Evolutionary conservation across 345 rosid species (phyloP).

Genomic region (Hibiscus syriacus): DNA sequence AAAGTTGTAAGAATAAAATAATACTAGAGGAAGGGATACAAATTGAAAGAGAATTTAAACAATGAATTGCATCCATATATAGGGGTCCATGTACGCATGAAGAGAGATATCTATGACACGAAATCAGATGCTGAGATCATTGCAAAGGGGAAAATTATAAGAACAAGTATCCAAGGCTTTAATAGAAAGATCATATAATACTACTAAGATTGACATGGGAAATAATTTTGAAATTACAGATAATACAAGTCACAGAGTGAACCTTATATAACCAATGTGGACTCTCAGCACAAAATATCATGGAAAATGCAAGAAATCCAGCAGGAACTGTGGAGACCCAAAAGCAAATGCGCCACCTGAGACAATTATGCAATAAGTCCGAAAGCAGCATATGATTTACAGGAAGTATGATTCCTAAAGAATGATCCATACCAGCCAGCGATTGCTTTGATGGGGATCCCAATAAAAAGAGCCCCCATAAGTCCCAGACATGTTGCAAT

Average conservation of each 20-base stretch:
- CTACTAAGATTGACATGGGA: background rate
- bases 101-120: background rate
- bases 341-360: constrained; percentile 96
- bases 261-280: constrained; percentile 97
- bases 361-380: background rate
- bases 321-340: constrained; percentile 85
- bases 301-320: constrained; percentile 63
- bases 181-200: background rate
- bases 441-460: constrained; percentile 75
- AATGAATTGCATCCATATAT: background rate
- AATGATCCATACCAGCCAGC: constrained; percentile 57
- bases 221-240: background rate
- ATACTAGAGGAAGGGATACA: background rate
- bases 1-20: background rate
- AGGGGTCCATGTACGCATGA: background rate
- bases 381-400: background rate
- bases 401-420: background rate
- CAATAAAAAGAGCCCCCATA: constrained; percentile 78
- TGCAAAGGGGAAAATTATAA: background rate
- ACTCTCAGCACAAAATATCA: constrained; percentile 77
- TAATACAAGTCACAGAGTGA: constrained; percentile 10
- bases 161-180: background rate
- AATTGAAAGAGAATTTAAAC: background rate
- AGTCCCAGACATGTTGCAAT: constrained; percentile 94
- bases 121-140: background rate